Evolutionary conservation across 2,329 filamentous ascomycete genomes (phyloP).

Genomic region (Blastomyces percursus): DNA sequence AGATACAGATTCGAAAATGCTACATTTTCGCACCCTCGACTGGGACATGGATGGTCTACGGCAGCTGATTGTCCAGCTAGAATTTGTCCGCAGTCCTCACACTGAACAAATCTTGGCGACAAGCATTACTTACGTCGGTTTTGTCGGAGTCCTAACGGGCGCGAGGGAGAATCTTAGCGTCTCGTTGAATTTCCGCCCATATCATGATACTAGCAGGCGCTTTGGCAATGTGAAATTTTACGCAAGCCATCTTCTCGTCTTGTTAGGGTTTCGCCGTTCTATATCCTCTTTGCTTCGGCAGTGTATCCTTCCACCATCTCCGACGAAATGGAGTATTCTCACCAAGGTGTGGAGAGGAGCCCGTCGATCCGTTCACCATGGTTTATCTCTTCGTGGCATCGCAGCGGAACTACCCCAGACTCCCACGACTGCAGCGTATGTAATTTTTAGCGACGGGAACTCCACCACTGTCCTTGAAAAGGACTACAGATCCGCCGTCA

Average conservation of each 20-base stretch:
- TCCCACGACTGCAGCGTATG: slow-evolving; percentile 45
- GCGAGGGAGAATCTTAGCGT: slow-evolving; percentile 38
- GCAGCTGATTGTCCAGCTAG: slow-evolving; percentile 41
- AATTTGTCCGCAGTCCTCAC: slow-evolving; percentile 34
- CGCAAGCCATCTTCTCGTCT: slow-evolving; percentile 36
- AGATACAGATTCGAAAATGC: slow-evolving; percentile 20
- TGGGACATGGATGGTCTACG: slow-evolving; percentile 45
- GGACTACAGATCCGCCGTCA: slow-evolving; percentile 38
- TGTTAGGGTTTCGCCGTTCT: slow-evolving; percentile 44
- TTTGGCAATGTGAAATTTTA: slow-evolving; percentile 15
- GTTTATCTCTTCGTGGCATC: slow-evolving; percentile 19
- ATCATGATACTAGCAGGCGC: slow-evolving; percentile 20
- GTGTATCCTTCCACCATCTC: slow-evolving; percentile 27
- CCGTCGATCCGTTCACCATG: neutral
- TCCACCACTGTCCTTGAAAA: slow-evolving; percentile 46
- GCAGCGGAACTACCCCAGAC: slow-evolving; percentile 25
- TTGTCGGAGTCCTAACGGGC: slow-evolving; percentile 41
- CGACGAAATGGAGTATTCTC: neutral
- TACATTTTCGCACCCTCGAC: slow-evolving; percentile 39
- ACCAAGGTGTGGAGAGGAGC: neutral
- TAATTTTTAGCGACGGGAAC: slow-evolving; percentile 44
- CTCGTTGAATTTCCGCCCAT: slow-evolving; percentile 39
- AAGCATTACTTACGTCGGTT: slow-evolving; percentile 41
- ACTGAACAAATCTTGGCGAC: slow-evolving; percentile 33
- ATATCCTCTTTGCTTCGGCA: slow-evolving; percentile 43